phyloP scores from a whole-genome alignment of 768 basidiomycete genomes.

The Hygrocybe punicea region DNA sequence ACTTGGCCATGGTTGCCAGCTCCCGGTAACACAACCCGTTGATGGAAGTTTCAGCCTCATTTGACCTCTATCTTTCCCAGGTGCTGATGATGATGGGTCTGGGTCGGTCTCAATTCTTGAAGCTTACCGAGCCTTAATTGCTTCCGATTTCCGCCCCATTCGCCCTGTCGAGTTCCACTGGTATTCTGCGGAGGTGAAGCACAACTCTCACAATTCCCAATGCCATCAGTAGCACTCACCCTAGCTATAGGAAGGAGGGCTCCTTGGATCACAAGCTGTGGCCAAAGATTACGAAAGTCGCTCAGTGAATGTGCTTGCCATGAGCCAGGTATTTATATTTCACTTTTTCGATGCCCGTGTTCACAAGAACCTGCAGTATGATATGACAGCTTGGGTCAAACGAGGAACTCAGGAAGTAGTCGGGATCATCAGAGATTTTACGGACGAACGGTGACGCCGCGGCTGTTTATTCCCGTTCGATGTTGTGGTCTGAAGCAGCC shows the following conservation, averaged over 20 bases:
- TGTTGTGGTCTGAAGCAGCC: slow-evolving; percentile 5
- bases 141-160: slow-evolving; percentile 62
- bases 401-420: slow-evolving; percentile 72
- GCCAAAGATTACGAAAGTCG: slow-evolving; percentile 68
- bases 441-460: slow-evolving; percentile 50
- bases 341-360: slow-evolving; percentile 10
- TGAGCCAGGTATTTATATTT: slow-evolving; percentile 62
- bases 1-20: slow-evolving; percentile 1
- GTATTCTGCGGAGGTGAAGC: slow-evolving; percentile 72
- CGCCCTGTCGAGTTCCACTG: slow-evolving; percentile 76
- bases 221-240: slow-evolving; percentile 1
- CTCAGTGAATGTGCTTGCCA: slow-evolving; percentile 66
- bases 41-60: background rate
- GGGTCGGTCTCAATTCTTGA: slow-evolving; percentile 79
- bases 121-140: slow-evolving; percentile 67
- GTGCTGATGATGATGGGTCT: slow-evolving; percentile 58
- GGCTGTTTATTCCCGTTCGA: slow-evolving; percentile 15
- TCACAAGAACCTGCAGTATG: slow-evolving; percentile 51
- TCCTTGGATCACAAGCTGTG: slow-evolving; percentile 87
- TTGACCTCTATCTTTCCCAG: background rate
- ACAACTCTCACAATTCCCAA: slow-evolving; percentile 1
- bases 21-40: background rate
- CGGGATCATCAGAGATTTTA: slow-evolving; percentile 81
- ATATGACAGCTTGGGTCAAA: slow-evolving; percentile 96
- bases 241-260: slow-evolving; percentile 64